Evolutionary conservation across 345 rosid genomes (phyloP).

Genomic region (Rhodamnia rubescens): DNA sequence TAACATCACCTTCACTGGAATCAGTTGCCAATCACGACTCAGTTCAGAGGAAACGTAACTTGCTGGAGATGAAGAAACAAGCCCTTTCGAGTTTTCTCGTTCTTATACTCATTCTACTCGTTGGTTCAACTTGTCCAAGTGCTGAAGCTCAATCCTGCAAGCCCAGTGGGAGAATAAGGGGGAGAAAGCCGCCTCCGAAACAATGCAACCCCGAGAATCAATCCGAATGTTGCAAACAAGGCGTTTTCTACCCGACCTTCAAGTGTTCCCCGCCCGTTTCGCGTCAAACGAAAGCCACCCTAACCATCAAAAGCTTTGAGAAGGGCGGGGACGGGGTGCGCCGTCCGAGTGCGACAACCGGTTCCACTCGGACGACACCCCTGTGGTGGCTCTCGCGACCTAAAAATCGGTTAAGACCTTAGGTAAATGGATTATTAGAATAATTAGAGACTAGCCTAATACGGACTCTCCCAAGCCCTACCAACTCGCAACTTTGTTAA

Average conservation of each 20-base stretch:
- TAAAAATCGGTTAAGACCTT: too few relatives aligned
- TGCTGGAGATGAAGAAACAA: neutral
- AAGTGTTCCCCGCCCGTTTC: neutral
- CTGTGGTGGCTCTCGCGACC: neutral
- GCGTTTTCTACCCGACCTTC: neutral
- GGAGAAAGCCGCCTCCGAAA: neutral
- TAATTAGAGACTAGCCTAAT: too few relatives aligned
- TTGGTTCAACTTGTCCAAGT: neutral
- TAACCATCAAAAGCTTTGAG: neutral
- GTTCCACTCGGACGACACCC: neutral
- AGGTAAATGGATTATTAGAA: too few relatives aligned
- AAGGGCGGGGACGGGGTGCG: neutral
- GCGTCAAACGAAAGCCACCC: neutral
- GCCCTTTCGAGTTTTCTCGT: neutral
- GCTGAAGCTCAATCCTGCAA: conserved; percentile 4
- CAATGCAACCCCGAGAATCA: neutral
- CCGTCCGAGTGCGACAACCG: neutral
- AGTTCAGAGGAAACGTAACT: neutral
- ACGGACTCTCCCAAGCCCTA: too few relatives aligned
- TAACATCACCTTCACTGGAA: neutral
- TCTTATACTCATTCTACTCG: neutral
- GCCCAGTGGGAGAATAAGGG: conserved; percentile 10
- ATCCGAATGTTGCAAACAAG: neutral
- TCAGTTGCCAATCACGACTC: neutral
- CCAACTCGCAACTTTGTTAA: too few relatives aligned